These are phyloP conservation scores for Termitomyces sp. DNA, from an alignment of 768 basidiomycete genomes.

Conservation along the genomic window DNA sequence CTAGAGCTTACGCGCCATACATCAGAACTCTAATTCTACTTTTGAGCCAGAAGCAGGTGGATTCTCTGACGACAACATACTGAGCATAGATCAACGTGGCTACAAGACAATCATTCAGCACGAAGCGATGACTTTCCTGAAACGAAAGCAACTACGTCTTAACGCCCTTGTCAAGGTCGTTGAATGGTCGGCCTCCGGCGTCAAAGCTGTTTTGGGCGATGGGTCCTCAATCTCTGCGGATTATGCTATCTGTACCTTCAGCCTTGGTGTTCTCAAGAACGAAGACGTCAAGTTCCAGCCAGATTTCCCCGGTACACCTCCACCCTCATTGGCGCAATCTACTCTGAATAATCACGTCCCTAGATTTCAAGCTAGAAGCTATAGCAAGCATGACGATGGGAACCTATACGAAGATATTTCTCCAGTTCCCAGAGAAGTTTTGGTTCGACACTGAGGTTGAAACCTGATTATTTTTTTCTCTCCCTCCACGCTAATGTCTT, in stretches of 20 bases:
- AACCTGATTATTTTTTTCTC: no score
- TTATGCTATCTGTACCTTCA: conserved; percentile 64
- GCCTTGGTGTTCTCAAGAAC: conserved; percentile 64
- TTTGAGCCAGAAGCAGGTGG: conserved; percentile 45
- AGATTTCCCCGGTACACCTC: conserved; percentile 44
- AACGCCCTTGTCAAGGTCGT: conserved; percentile 48
- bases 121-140: conserved; percentile 54
- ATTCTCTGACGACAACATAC: conserved; percentile 40
- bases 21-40: conserved; percentile 60
- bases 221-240: conserved; percentile 45
- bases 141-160: conserved; percentile 38
- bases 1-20: background rate
- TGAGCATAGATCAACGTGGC: conserved; percentile 59
- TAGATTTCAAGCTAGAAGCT: conserved; percentile 54
- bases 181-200: conserved; percentile 36
- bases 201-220: conserved; percentile 41
- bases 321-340: background rate
- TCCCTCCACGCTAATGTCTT: no score
- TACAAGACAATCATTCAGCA: conserved; percentile 51
- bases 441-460: conserved; percentile 40
- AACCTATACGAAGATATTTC: conserved; percentile 65
- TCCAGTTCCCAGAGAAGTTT: conserved; percentile 59
- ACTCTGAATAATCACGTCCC: background rate
- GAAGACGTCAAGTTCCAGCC: conserved; percentile 56
- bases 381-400: conserved; percentile 63